phyloP scores from a whole-genome alignment of 345 rosid genomes.

The Eucalyptus tenuipes region DNA sequence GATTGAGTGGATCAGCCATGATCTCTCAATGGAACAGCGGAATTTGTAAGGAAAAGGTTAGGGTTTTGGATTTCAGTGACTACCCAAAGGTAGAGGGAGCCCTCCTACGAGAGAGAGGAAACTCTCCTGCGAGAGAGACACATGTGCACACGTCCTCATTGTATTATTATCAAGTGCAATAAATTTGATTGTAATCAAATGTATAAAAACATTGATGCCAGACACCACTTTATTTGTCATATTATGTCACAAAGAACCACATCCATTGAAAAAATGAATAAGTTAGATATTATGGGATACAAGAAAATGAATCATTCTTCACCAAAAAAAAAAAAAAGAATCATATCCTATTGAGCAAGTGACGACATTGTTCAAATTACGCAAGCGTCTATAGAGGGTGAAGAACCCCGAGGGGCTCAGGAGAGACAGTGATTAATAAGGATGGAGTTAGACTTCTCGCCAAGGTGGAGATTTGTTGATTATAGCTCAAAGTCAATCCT shows the following conservation, averaged over 20 bases:
- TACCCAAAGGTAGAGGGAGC: too few species aligned
- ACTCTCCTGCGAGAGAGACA: too few species aligned
- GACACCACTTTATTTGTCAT: not conserved
- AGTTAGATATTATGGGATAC: not conserved
- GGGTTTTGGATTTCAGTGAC: too few species aligned
- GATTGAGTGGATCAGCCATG: too few species aligned
- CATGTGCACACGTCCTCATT: too few species aligned
- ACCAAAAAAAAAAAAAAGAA: too few species aligned
- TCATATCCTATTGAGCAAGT: not conserved
- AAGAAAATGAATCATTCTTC: not conserved
- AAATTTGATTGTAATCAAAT: not conserved
- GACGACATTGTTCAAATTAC: not conserved
- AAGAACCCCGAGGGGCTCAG: not conserved
- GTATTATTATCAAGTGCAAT: too few species aligned
- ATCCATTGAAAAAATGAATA: not conserved
- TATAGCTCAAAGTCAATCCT: not conserved
- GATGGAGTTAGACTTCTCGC: not conserved
- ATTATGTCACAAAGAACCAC: not conserved
- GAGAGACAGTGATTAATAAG: not conserved
- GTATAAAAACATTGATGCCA: not conserved
- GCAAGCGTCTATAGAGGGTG: not conserved
- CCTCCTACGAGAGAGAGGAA: too few species aligned
- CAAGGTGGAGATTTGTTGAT: not conserved
- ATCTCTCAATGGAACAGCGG: too few species aligned
- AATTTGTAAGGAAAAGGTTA: too few species aligned